Evolutionary conservation across 495 filamentous ascomycete genomes (phyloP).

Genomic region (Rusavskia elegans): DNA sequence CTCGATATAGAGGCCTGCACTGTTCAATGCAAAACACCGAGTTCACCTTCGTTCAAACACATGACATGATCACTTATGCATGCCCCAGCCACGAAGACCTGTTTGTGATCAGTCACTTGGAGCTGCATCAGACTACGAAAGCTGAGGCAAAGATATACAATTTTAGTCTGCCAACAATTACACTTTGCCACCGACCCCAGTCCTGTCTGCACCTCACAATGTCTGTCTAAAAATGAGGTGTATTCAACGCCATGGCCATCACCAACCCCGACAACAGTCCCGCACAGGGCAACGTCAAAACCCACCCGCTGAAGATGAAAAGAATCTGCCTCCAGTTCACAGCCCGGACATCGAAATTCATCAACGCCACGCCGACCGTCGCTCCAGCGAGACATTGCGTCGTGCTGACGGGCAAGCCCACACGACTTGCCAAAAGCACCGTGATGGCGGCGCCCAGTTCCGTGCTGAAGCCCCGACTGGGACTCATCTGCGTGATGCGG

Average conservation of each 20-base stretch:
- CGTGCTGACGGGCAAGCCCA: slow-evolving; percentile 28
- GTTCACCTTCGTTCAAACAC: no score
- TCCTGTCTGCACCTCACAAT: no score
- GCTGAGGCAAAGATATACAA: no score
- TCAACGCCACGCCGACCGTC: slow-evolving; percentile 22
- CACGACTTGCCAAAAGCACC: slow-evolving; percentile 46
- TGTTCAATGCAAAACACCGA: no score
- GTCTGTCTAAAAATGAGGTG: slow-evolving; percentile 18
- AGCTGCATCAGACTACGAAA: no score
- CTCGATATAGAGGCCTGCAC: no score
- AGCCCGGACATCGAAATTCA: slow-evolving; percentile 24
- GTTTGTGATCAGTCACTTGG: no score
- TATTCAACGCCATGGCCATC: slow-evolving; percentile 24
- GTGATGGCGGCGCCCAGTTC: slow-evolving; percentile 56
- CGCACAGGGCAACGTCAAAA: slow-evolving; percentile 25
- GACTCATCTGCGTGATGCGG: slow-evolving; percentile 51
- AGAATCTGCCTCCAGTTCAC: slow-evolving; percentile 24
- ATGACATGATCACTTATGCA: no score
- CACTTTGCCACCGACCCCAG: no score
- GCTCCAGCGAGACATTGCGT: slow-evolving; percentile 27
- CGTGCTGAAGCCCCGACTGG: slow-evolving; percentile 50
- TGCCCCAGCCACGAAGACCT: no score
- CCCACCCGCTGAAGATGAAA: slow-evolving; percentile 23
- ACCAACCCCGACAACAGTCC: slow-evolving; percentile 21
- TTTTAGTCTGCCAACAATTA: no score